phyloP scores from a whole-genome alignment of 495 filamentous ascomycete genomes.

The Massariosphaeria phaeospora region DNA sequence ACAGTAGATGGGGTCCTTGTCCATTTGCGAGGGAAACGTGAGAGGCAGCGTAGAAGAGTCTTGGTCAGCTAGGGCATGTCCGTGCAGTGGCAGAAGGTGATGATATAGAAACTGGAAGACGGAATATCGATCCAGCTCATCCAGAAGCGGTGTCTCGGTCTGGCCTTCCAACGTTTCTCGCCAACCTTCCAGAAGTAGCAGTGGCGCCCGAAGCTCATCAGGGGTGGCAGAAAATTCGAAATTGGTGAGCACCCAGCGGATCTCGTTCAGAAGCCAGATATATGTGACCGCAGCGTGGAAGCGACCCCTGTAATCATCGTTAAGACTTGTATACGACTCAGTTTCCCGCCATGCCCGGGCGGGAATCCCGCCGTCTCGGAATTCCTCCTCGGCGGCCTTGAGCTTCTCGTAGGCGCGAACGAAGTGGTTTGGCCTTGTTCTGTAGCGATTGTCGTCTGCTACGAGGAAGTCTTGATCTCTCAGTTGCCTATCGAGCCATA shows the following conservation, averaged over 20 bases:
- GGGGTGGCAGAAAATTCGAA: background rate
- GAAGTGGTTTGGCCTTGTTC: too few species aligned
- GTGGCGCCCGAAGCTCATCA: background rate
- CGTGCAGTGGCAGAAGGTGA: constrained; percentile 16
- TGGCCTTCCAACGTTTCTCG: background rate
- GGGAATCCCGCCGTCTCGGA: background rate
- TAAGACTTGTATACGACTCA: constrained; percentile 12
- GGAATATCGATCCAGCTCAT: constrained; percentile 10
- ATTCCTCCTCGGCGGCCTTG: background rate
- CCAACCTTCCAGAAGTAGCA: background rate
- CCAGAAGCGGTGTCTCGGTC: constrained; percentile 7
- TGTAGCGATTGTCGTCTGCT: background rate
- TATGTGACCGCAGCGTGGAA: constrained; percentile 18
- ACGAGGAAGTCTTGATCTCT: constrained; percentile 1
- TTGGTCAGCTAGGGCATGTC: constrained; percentile 4
- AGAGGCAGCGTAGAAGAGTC: constrained; percentile 4
- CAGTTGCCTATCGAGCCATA: constrained; percentile 8
- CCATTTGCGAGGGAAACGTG: background rate
- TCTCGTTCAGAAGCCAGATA: constrained; percentile 16
- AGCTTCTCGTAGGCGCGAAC: background rate
- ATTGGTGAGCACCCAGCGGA: constrained; percentile 17
- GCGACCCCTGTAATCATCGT: constrained; percentile 8
- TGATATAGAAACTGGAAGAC: constrained; percentile 20
- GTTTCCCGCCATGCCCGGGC: background rate
- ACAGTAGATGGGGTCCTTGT: background rate